A percentile compares a stretch with the other conserved stretches of the same genome.
Evolutionary conservation across 306 rosid species (phyloP).

Genomic region (Lathyrus oleraceus): DNA sequence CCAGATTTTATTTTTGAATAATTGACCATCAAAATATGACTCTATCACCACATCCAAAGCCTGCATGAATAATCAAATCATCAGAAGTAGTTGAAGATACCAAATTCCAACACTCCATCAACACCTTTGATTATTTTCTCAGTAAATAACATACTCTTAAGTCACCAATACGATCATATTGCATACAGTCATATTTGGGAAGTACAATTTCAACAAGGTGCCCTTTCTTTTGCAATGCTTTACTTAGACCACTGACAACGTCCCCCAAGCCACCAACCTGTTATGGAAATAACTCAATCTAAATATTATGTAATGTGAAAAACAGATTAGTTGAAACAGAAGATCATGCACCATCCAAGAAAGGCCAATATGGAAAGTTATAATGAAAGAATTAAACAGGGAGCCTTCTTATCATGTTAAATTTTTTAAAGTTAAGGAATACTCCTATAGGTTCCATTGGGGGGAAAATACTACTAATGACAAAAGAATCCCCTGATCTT

Average conservation of each 20-base stretch:
- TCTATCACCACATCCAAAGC: conserved; percentile 66
- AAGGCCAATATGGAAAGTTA: conserved; percentile 21
- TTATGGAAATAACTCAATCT: conserved; percentile 31
- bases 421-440: conserved; percentile 21
- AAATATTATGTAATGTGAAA: conserved; percentile 13
- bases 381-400: conserved; percentile 32
- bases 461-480: neutral
- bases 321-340: conserved; percentile 23
- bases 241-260: conserved; percentile 83
- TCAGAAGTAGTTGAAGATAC: conserved; percentile 29
- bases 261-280: conserved; percentile 99
- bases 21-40: conserved; percentile 79
- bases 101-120: conserved; percentile 4
- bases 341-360: conserved; percentile 1
- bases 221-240: conserved; percentile 90
- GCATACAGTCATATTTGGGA: conserved; percentile 95
- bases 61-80: conserved; percentile 49
- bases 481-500: conserved; percentile 29
- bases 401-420: conserved; percentile 16
- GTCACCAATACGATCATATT: conserved; percentile 58
- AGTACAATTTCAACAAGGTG: conserved; percentile 92
- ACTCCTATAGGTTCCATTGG: neutral
- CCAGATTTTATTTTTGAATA: conserved; percentile 90
- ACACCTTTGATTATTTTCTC: conserved; percentile 28
- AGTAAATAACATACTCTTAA: conserved; percentile 61